Evolutionary conservation across 2,329 filamentous ascomycete species (phyloP), one percentile per base, ranked within the genome.

Genomic region (Emmonsiellopsis sp.): DNA sequence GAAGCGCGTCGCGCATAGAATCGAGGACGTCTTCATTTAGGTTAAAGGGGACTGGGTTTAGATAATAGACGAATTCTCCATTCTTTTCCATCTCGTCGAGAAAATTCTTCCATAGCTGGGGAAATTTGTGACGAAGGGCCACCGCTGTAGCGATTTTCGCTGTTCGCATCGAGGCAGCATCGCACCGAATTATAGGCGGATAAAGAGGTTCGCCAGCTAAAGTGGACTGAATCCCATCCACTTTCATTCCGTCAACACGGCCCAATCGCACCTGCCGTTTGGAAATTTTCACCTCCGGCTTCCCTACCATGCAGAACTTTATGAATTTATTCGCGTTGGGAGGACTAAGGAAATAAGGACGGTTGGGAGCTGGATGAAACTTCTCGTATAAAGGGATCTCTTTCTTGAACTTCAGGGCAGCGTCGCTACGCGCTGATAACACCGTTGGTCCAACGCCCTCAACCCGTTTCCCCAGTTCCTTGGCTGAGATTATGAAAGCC

Each of bases 401-500:
- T 31, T 63, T 55, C 57, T 74, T 74, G 59, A 75, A 74, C 10
- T 62, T 60, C 2, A 71, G 52, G 30, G 63, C 65, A 30, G 72
- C 73, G 9, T 65, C 62, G 35, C 64, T 60, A 54, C 73, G 68
- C 1, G 70, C 70, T 10, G 53, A 52, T 13, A 54, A 54, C 9
- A 64, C 47, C 16, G 63, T 59, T 9, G 55, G 53, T 4, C 63
- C 68, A 34, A 57, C 54, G 20, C 64, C 67, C 3, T 56, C 57
- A 30, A 65, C 67, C 30, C 62, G 51, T 31, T 75, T 69, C 34
- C 59, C 59, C 8, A 70, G 68, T 46, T 71, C 66, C 2, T 63
- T 62, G 41, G 74, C 59, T 31, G 61, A 61, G n/a, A 74, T 65
- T 1, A 59, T 63, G 16, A 67, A 63, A 2, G 60, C 63, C 20